Evolutionary conservation across 768 basidiomycete genomes (phyloP).

Genomic region (Serendipita sp.): DNA sequence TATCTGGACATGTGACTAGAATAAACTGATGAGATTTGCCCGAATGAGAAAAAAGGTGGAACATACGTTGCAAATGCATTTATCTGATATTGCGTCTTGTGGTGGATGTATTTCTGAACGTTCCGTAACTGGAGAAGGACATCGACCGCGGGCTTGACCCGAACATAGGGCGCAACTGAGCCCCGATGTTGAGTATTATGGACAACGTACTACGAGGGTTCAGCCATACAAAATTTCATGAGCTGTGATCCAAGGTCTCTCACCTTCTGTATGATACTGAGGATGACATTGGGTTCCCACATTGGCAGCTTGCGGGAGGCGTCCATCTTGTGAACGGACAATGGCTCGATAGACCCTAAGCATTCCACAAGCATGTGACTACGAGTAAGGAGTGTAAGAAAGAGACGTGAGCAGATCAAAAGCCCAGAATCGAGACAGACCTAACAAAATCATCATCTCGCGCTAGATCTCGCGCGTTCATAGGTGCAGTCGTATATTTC

Average conservation of each 20-base stretch:
- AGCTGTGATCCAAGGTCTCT: slow-evolving; percentile 17
- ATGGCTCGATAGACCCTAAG: slow-evolving; percentile 63
- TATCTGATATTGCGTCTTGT: slow-evolving; percentile 68
- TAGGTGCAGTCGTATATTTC: slow-evolving; percentile 18
- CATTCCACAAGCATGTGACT: slow-evolving; percentile 73
- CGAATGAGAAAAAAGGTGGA: neutral
- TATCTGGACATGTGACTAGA: slow-evolving; percentile 74
- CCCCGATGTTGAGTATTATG: slow-evolving; percentile 36
- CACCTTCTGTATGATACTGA: slow-evolving; percentile 66
- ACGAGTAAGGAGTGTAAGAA: neutral
- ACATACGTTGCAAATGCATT: slow-evolving; percentile 88
- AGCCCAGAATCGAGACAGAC: slow-evolving; percentile 10
- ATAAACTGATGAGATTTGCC: slow-evolving; percentile 14
- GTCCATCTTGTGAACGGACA: slow-evolving; percentile 86
- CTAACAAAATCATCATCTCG: slow-evolving; percentile 85
- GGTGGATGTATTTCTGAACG: slow-evolving; percentile 62
- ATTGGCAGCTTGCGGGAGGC: slow-evolving; percentile 59
- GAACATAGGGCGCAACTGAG: slow-evolving; percentile 21
- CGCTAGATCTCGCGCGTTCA: slow-evolving; percentile 82
- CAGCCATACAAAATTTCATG: slow-evolving; percentile 18
- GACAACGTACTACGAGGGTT: slow-evolving; percentile 12
- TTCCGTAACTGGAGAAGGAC: slow-evolving; percentile 53
- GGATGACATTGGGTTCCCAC: slow-evolving; percentile 49
- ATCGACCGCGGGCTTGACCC: slow-evolving; percentile 54
- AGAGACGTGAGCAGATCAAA: neutral